Evolutionary conservation across 495 filamentous ascomycete genomes (phyloP).

Genomic region (Hyphodiscus hymeniophilus): DNA sequence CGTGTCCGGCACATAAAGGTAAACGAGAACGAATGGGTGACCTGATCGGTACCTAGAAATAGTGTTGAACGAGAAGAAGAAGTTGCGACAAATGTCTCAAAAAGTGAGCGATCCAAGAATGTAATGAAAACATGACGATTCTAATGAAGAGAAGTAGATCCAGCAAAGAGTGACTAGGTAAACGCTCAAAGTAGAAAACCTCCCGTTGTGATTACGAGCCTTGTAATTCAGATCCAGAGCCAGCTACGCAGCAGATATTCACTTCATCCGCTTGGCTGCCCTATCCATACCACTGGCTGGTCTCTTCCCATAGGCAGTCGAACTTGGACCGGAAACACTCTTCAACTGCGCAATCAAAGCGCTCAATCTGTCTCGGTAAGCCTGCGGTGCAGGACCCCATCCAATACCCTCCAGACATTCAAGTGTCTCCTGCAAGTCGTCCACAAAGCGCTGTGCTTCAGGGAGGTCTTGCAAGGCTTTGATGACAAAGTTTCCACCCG

Average conservation of each 20-base stretch:
- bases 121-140: neutral
- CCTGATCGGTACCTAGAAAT: too few species aligned
- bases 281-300: conserved; percentile 1
- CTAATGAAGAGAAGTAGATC: too few species aligned
- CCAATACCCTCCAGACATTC: conserved; percentile 6
- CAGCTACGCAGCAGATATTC: neutral
- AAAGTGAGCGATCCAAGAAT: neutral
- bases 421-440: conserved; percentile 19
- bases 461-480: conserved; percentile 18
- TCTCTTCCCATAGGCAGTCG: conserved; percentile 3
- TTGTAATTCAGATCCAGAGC: neutral
- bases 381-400: conserved; percentile 15
- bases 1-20: too few species aligned
- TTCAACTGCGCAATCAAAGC: conserved; percentile 16
- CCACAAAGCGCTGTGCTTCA: conserved; percentile 15
- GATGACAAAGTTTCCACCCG: conserved; percentile 16
- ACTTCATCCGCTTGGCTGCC: neutral
- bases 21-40: too few species aligned
- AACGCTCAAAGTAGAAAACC: conserved; percentile 2
- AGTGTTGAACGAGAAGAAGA: too few species aligned
- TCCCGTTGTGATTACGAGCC: neutral
- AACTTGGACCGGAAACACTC: conserved; percentile 1
- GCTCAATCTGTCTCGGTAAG: conserved; percentile 13
- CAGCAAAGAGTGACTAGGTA: conserved; percentile 1
- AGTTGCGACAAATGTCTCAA: neutral